Evolutionary conservation across 768 basidiomycete genomes (phyloP).

Genomic region (Dentipellis sp.): DNA sequence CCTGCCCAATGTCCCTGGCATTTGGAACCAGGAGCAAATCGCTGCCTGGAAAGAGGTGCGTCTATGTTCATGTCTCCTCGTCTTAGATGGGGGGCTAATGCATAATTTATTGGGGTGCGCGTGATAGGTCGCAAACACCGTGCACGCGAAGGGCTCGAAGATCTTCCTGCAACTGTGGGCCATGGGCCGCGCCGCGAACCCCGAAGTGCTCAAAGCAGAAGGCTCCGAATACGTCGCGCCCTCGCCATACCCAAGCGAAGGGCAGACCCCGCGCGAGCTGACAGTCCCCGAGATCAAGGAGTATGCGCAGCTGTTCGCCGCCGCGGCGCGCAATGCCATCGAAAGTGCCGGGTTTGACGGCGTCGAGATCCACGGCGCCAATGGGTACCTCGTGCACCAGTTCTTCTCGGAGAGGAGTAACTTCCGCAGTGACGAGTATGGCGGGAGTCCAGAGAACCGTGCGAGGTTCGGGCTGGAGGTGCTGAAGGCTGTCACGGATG

Average conservation of each 20-base stretch:
- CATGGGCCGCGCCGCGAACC: constrained; percentile 21
- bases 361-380: constrained; percentile 19
- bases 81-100: background rate
- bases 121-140: constrained; percentile 21
- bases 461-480: constrained; percentile 29
- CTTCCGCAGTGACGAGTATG: constrained; percentile 33
- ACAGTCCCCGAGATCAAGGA: constrained; percentile 14
- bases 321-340: constrained; percentile 25
- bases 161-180: constrained; percentile 31
- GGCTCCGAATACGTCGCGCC: background rate
- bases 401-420: constrained; percentile 30
- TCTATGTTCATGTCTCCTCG: too few relatives aligned
- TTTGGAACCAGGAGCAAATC: constrained; percentile 7
- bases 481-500: constrained; percentile 23
- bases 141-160: constrained; percentile 25
- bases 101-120: too few relatives aligned
- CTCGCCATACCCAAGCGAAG: background rate
- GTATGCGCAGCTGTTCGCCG: constrained; percentile 17
- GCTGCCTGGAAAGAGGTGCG: constrained; percentile 3
- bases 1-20: constrained; percentile 22
- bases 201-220: constrained; percentile 2
- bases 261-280: constrained; percentile 7
- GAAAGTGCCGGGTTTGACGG: constrained; percentile 20
- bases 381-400: constrained; percentile 29
- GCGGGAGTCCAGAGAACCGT: constrained; percentile 37